Conservation (phyloP, 2,329 filamentous ascomycete genomes). For the Nemania sp. region DNA sequence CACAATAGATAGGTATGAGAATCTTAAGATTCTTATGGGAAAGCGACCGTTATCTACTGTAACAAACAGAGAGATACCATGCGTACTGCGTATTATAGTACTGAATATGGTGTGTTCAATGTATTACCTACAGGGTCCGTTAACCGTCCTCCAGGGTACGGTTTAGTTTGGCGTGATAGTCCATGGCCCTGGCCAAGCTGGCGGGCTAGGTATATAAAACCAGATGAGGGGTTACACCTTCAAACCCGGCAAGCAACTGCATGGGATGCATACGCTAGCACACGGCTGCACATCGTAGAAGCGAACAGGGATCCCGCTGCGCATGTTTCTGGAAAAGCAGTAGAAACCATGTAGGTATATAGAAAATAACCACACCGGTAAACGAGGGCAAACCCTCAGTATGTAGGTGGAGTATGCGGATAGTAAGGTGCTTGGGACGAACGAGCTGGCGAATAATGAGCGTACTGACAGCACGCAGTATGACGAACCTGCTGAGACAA, state of each 20-base stretch:
- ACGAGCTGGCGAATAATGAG: background rate
- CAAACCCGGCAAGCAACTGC: slow-evolving; percentile 33
- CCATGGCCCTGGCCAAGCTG: slow-evolving; percentile 8
- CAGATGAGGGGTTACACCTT: slow-evolving; percentile 35
- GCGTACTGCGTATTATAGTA: background rate
- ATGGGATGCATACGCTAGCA: slow-evolving; percentile 26
- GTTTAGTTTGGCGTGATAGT: background rate
- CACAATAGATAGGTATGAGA: background rate
- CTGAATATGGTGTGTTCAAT: too few relatives aligned
- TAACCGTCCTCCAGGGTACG: background rate
- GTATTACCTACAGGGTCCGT: slow-evolving; percentile 30
- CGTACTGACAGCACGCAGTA: background rate
- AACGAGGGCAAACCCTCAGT: background rate
- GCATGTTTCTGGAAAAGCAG: slow-evolving; percentile 29
- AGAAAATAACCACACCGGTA: slow-evolving; percentile 5
- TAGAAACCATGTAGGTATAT: slow-evolving; percentile 2
- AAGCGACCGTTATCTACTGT: background rate
- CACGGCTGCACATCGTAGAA: slow-evolving; percentile 6
- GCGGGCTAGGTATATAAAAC: slow-evolving; percentile 8
- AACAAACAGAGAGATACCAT: background rate
- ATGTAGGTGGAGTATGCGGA: background rate
- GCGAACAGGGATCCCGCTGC: slow-evolving; percentile 23
- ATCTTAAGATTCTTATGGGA: background rate
- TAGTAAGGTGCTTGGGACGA: background rate
- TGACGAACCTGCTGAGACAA: slow-evolving; percentile 8